phyloP scores from a whole-genome alignment of 169 alveolate genomes.

The Eimeria necatrix region DNA sequence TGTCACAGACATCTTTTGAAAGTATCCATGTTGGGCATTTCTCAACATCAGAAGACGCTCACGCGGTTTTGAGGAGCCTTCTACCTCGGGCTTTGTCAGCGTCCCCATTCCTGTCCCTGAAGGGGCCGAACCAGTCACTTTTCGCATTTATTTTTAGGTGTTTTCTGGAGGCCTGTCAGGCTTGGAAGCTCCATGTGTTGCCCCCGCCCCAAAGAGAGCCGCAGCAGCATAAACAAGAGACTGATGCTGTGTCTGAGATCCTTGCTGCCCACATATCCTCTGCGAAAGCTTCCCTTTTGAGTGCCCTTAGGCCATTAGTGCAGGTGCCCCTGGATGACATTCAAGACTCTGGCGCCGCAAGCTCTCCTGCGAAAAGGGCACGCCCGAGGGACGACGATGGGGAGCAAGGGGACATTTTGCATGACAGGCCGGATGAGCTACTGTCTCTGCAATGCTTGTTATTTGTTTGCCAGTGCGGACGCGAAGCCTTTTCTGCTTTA shows the following conservation, averaged over 20 bases:
- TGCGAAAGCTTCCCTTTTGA: neutral
- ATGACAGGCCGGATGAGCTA: neutral
- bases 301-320: neutral
- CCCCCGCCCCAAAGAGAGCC: neutral
- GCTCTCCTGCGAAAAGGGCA: neutral
- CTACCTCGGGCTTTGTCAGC: slow-evolving; percentile 19
- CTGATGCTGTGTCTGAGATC: slow-evolving; percentile 5
- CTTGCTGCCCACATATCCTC: slow-evolving; percentile 5
- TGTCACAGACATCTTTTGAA: neutral
- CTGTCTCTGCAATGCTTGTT: slow-evolving; percentile 50
- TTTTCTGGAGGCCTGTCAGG: slow-evolving; percentile 24
- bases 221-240: slow-evolving; percentile 40
- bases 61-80: neutral
- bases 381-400: neutral
- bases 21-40: neutral
- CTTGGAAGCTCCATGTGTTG: neutral
- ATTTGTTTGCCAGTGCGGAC: slow-evolving; percentile 45
- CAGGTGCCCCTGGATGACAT: neutral
- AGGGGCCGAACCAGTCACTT: neutral
- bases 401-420: neutral
- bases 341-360: neutral
- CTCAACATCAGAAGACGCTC: neutral
- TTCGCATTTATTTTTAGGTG: neutral
- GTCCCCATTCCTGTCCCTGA: slow-evolving; percentile 23
- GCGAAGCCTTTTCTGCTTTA: slow-evolving; percentile 41